These are phyloP conservation scores for Cladosporium sp. DNA, from an alignment of 2,329 filamentous ascomycete genomes.

Conservation along the genomic window DNA sequence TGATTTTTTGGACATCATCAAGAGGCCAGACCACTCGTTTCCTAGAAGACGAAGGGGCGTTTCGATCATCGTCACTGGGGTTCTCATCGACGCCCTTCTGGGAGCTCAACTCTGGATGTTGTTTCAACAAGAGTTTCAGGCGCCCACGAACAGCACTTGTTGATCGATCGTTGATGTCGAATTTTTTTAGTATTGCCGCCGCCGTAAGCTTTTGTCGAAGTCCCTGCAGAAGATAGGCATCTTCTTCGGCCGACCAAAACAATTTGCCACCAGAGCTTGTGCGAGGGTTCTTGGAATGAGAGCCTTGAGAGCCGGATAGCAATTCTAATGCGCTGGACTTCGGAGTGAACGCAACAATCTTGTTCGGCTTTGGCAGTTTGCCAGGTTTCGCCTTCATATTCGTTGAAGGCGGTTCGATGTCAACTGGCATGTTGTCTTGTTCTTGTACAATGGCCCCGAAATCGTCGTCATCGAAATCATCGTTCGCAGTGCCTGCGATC, in stretches of 20 bases:
- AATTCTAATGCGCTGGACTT: not conserved
- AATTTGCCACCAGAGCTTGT: not conserved
- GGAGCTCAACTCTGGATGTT: not conserved
- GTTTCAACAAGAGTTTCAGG: not conserved
- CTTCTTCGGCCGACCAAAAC: conserved; percentile 6
- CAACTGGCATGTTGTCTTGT: not conserved
- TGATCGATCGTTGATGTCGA: not conserved
- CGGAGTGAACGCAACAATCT: not conserved
- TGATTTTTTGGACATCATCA: conserved; percentile 1
- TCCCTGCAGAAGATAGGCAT: not conserved
- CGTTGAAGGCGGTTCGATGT: not conserved
- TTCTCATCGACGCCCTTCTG: not conserved
- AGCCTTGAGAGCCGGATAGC: not conserved
- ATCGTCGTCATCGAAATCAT: not conserved
- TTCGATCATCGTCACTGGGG: not conserved
- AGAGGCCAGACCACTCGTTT: not conserved
- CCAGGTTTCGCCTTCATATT: not conserved
- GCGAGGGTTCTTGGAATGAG: conserved; percentile 1
- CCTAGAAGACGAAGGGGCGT: not conserved
- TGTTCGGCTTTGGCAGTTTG: not conserved
- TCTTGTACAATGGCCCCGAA: not conserved
- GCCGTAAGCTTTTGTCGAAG: not conserved
- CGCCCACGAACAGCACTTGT: conserved; percentile 8
- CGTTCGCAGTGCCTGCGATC: not conserved
- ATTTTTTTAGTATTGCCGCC: not conserved